Evolutionary conservation across 306 rosid genomes (phyloP), one percentile per base, ranked within the genome.

Genomic region (Carpinus viminea): DNA sequence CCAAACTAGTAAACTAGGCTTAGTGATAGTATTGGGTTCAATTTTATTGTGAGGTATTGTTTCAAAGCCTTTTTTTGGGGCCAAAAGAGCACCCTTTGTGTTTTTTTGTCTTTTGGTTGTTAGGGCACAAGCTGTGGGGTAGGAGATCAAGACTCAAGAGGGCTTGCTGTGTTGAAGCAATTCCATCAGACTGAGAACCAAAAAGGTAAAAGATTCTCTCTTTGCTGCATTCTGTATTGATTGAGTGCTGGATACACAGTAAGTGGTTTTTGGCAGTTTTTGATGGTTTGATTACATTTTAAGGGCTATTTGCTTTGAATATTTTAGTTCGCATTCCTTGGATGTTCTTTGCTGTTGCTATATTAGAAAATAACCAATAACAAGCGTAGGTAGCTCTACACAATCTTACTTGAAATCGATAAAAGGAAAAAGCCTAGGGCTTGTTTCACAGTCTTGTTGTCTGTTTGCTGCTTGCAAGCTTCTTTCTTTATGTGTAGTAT

Each of bases 101-200:
- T 20, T 9, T 38, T 11, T 28, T 28, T 5, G 36, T 59, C 36
- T 59, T 31, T 26, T 26, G 68, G 41, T 38, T 66, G 43, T 18
- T n/a, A 62, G 36, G 43, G 69, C 69, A 62, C 69, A 31, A 62
- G 46, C 20, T 41, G 16, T 41, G 51, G 18, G 26, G 72, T 2
- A 38, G 50, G 51, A n/a, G 47, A 18, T 18, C 51, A 41, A 41
- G 72, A 66, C 51, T 18, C 51, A 41, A 41, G 72, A 66, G 72
- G 70, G 51, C 50, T 38, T 66, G 72, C 72, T 66, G 13, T 59
- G 24, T 59, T 24, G 15, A 59, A 59, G 71, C 71, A 66, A 38
- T 18, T 38, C 24, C 50, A 8, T 7, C 28, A 66, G 28, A 66
- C 13, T 41, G 71, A 16, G 38, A 66, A 66, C 13, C 47, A 68